These are phyloP conservation scores for Dioszegia crocea DNA, from an alignment of 768 basidiomycete species.

Conservation along the genomic window DNA sequence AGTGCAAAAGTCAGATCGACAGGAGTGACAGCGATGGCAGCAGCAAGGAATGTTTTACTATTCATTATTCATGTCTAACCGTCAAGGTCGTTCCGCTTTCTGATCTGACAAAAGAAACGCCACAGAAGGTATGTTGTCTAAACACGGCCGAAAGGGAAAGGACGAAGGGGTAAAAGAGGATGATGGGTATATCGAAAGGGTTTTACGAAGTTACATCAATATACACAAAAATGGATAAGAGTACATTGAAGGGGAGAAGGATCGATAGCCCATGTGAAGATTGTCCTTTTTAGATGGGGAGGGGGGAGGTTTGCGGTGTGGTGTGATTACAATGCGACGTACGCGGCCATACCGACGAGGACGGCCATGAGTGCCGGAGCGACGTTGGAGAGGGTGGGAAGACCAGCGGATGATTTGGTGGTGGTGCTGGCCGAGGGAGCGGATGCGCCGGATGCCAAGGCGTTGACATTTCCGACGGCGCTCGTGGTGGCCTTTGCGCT, in stretches of 20 bases:
- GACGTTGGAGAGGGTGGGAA: constrained; percentile 6
- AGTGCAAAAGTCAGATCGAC: no score
- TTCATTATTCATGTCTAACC: not conserved
- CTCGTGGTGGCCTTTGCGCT: not conserved
- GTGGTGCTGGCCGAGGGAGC: constrained; percentile 2
- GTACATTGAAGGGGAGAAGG: not conserved
- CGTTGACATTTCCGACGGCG: not conserved
- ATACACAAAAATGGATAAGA: not conserved
- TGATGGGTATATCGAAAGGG: not conserved
- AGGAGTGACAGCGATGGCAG: no score
- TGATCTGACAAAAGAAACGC: not conserved
- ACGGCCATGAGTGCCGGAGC: constrained; percentile 19
- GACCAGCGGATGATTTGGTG: constrained; percentile 8
- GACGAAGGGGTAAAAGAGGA: not conserved
- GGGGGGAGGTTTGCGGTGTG: not conserved
- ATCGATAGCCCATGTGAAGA: not conserved
- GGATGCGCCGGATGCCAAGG: constrained; percentile 1
- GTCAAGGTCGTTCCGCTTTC: not conserved
- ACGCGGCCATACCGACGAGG: constrained; percentile 23
- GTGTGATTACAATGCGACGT: constrained; percentile 20
- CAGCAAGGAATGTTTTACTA: no score
- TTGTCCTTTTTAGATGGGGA: not conserved
- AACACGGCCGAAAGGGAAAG: not conserved
- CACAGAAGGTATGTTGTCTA: no score
- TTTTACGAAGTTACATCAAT: not conserved